These are phyloP conservation scores for Cytospora mali DNA, from an alignment of 2,329 filamentous ascomycete species.

Conservation along the genomic window DNA sequence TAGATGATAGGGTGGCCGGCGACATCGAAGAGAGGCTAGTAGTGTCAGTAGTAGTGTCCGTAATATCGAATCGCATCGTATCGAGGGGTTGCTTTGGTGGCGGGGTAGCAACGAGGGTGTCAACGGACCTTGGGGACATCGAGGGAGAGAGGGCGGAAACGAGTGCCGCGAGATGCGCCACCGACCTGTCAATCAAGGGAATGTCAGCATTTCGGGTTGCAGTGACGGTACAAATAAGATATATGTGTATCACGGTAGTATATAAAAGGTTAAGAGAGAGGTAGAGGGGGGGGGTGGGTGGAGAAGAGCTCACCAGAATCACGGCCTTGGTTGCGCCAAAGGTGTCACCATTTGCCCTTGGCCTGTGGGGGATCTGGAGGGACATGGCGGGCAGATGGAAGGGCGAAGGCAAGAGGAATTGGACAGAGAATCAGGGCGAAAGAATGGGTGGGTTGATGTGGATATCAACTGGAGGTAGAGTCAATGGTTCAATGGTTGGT, in stretches of 20 bases:
- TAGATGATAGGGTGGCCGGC: conserved; percentile 98
- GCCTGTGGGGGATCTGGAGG: conserved; percentile 58
- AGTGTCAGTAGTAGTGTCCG: conserved; percentile 2
- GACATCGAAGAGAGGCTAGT: conserved; percentile 95
- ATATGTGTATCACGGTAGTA: neutral
- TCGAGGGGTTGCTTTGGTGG: conserved; percentile 7
- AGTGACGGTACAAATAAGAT: too few relatives aligned
- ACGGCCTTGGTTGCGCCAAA: conserved; percentile 82
- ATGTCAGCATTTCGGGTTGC: conserved; percentile 28
- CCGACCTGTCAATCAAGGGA: conserved; percentile 67
- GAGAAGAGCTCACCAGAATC: conserved; percentile 73
- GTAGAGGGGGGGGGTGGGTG: neutral
- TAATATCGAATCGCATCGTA: neutral
- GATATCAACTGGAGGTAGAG: neutral
- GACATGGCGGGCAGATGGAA: conserved; percentile 46
- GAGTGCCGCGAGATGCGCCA: conserved; percentile 90
- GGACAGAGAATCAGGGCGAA: neutral
- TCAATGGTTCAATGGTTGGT: neutral
- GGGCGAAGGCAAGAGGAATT: neutral
- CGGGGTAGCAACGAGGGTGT: conserved; percentile 7
- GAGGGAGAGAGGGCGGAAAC: conserved; percentile 91
- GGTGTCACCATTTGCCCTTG: conserved; percentile 49
- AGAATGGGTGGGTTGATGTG: neutral
- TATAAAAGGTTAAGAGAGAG: neutral
- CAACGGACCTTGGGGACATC: conserved; percentile 85